Percentiles rank a stretch among this genome's conserved stretches.
phyloP scores from a whole-genome alignment of 805 yeast genomes.

The Cyberlindnera euphorbiae region DNA sequence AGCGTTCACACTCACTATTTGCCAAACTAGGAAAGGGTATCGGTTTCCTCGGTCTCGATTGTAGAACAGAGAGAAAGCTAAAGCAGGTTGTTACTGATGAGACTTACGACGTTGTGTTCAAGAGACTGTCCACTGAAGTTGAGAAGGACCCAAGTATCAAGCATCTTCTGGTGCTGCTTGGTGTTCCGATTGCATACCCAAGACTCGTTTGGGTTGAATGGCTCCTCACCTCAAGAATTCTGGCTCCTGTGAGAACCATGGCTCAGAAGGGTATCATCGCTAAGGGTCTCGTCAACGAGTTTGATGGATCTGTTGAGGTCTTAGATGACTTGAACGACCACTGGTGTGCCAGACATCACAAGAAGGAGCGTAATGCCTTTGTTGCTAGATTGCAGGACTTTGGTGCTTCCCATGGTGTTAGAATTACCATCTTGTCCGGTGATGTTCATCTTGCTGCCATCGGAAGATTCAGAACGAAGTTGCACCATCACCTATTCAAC shows the following conservation, averaged over 20 bases:
- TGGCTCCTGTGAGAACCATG: slow-evolving; percentile 59
- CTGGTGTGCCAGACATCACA: slow-evolving; percentile 91
- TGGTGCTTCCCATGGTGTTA: slow-evolving; percentile 56
- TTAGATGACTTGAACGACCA: slow-evolving; percentile 93
- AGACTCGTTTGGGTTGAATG: slow-evolving; percentile 87
- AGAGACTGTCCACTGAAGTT: slow-evolving; percentile 55
- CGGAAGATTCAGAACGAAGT: slow-evolving; percentile 65
- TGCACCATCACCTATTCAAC: slow-evolving; percentile 38
- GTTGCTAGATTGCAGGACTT: slow-evolving; percentile 58
- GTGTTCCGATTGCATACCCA: slow-evolving; percentile 95
- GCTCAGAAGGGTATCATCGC: slow-evolving; percentile 59
- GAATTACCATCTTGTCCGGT: slow-evolving; percentile 85
- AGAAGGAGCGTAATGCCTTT: slow-evolving; percentile 73
- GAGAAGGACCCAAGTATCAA: slow-evolving; percentile 46
- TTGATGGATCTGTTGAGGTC: slow-evolving; percentile 87
- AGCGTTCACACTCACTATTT: slow-evolving; percentile 62
- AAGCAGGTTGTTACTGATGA: slow-evolving; percentile 47
- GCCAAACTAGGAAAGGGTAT: slow-evolving; percentile 71
- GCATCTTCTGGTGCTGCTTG: slow-evolving; percentile 79
- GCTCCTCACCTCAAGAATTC: slow-evolving; percentile 54
- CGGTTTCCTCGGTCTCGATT: slow-evolving; percentile 77
- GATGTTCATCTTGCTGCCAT: slow-evolving; percentile 90
- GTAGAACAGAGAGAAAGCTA: slow-evolving; percentile 83
- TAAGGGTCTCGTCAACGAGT: slow-evolving; percentile 79
- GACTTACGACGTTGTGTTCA: slow-evolving; percentile 59